A percentile compares a stretch with the other conserved stretches of the same genome.
phyloP scores from a whole-genome alignment of 345 rosid species.

The Salix koriyanagi region DNA sequence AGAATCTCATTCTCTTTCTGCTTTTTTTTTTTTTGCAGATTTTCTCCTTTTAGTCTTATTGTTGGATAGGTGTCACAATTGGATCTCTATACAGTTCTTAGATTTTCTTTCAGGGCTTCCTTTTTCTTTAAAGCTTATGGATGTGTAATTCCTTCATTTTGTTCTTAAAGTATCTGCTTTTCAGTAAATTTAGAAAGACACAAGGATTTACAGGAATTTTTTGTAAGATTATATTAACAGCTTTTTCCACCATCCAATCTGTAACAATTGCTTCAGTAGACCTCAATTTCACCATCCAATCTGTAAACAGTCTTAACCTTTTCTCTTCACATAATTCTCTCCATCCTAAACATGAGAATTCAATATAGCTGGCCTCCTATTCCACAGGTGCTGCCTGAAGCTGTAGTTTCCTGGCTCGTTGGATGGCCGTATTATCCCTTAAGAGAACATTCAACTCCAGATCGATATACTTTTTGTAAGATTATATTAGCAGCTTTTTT shows the following conservation, averaged over 20 bases:
- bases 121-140: not conserved
- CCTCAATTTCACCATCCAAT: conserved; percentile 1
- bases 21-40: conserved; percentile 8
- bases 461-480: not conserved
- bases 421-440: conserved; percentile 21
- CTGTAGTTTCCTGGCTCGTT: conserved; percentile 11
- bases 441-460: conserved; percentile 1
- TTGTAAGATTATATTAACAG: conserved; percentile 12
- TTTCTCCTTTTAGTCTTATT: not conserved
- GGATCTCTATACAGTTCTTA: not conserved
- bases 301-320: not conserved
- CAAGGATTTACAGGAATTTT: conserved; percentile 11
- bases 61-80: conserved; percentile 2
- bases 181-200: conserved; percentile 16
- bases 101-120: not conserved
- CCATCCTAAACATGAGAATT: conserved; percentile 23
- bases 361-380: conserved; percentile 20
- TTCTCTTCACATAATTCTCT: not conserved
- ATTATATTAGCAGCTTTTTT: conserved; percentile 6
- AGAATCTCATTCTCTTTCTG: conserved; percentile 6
- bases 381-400: conserved; percentile 6
- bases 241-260: not conserved
- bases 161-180: conserved; percentile 6
- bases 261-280: not conserved
- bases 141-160: conserved; percentile 1